phyloP scores from a whole-genome alignment of 345 rosid genomes.

The Pseudoturritis turrita region DNA sequence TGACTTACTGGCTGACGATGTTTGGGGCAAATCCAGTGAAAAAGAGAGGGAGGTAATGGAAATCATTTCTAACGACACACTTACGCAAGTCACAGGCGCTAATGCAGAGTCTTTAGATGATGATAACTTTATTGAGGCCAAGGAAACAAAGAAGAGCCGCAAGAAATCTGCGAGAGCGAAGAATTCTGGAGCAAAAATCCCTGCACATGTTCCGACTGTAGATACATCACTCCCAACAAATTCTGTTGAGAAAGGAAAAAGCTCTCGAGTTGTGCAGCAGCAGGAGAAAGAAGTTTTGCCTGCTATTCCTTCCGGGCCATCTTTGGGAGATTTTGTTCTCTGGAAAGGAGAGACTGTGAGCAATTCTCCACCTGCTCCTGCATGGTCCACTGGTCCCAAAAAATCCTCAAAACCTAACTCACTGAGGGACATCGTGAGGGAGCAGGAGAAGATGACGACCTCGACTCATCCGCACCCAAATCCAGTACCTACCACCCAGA shows the following conservation, averaged over 20 bases:
- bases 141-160: slow-evolving; percentile 79
- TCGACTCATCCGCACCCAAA: slow-evolving; percentile 41
- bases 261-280: slow-evolving; percentile 50
- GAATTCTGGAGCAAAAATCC: slow-evolving; percentile 46
- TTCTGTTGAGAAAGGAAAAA: slow-evolving; percentile 72
- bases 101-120: slow-evolving; percentile 47
- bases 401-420: slow-evolving; percentile 64
- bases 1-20: slow-evolving; percentile 67
- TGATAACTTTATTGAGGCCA: slow-evolving; percentile 81
- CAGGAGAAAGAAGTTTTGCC: slow-evolving; percentile 72
- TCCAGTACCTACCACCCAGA: slow-evolving; percentile 49
- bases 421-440: slow-evolving; percentile 84
- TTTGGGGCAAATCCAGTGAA: slow-evolving; percentile 46
- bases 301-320: slow-evolving; percentile 83
- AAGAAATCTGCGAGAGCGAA: slow-evolving; percentile 89
- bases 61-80: slow-evolving; percentile 22
- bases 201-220: slow-evolving; percentile 36
- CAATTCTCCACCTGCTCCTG: slow-evolving; percentile 61
- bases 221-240: slow-evolving; percentile 51
- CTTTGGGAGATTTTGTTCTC: slow-evolving; percentile 92
- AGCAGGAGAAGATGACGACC: slow-evolving; percentile 73
- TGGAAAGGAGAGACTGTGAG: slow-evolving; percentile 72
- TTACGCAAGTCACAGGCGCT: slow-evolving; percentile 26
- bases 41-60: slow-evolving; percentile 43
- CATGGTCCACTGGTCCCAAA: slow-evolving; percentile 78